Base-by-base conservation (phyloP, 257 asterid genomes). In the Cinchona pubescens region DNA sequence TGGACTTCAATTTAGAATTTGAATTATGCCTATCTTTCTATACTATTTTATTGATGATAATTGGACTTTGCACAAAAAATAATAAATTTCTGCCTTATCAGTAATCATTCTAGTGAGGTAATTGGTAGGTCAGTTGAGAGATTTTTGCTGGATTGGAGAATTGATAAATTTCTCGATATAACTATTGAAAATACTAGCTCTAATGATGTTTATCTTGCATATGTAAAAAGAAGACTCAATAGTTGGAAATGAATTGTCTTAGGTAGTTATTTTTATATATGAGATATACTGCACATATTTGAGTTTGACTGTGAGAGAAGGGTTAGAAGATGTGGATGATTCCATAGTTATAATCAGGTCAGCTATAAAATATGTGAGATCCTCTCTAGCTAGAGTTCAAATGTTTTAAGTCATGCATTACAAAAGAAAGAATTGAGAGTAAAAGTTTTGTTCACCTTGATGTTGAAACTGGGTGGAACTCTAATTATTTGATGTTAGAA, bases 111-210 rank as follows among this genome's bases (percentile, higher is more conserved):
- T 35, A 65, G 70, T 64, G 69, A 71, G 0, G 60, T 30, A 2
- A 23, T 73, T 42, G 71, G 71, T 23, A 13, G 32, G 7, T 29
- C 2, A 27, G 8, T 72, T n/a, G 64, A 46, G 3, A 18, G 53
- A 29, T 55, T 46, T 51, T 61, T 79, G 16, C 58, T 55, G 21
- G 70, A 56, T 25, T 68, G 67, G 32, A 75, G 70, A 40, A 14
- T 29, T 67, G 49, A 68, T 21, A 68, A 45, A 2, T 4, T 68
- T 0, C 58, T 58, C 27, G 16, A 67, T 0, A 37, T 74, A 32
- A 66, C 69, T 15, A 19, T 73, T 42, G 66, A 79, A 14, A 79
- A 79, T 61, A 48, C 71, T 0, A 58, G 51, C 23, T 79, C 71
- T 23, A 67, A 48, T 25, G 72, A 53, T 68, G 25, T 40, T 14